Conservation (phyloP, 768 basidiomycete genomes). For the Gautieria morchelliformis region DNA sequence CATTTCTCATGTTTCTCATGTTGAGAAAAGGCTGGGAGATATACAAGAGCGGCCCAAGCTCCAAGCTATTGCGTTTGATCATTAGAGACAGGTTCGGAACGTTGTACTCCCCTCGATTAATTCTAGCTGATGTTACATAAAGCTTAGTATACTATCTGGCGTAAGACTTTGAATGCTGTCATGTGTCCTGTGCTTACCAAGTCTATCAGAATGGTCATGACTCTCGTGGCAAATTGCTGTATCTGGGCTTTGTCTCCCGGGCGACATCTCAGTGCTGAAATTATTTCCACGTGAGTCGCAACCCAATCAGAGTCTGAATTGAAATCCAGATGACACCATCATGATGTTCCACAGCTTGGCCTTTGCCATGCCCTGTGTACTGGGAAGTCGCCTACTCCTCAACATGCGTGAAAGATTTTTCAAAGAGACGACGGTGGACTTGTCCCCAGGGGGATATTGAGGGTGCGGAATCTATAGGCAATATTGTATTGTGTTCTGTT, state of each 20-base stretch:
- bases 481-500: too few relatives aligned
- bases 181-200: neutral
- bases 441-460: too few relatives aligned
- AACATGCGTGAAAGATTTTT: slow-evolving; percentile 32
- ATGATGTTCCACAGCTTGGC: slow-evolving; percentile 18
- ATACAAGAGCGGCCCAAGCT: slow-evolving; percentile 13
- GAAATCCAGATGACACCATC: neutral
- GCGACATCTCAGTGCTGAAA: neutral
- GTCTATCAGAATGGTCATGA: neutral
- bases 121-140: neutral
- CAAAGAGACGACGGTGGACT: too few relatives aligned
- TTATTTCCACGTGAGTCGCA: neutral
- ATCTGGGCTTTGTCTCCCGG: neutral
- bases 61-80: neutral
- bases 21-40: slow-evolving; percentile 38
- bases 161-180: neutral
- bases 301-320: too few relatives aligned
- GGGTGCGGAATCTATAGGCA: too few relatives aligned
- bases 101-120: neutral
- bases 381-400: slow-evolving; percentile 45
- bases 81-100: neutral
- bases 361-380: slow-evolving; percentile 46
- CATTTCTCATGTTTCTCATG: too few relatives aligned
- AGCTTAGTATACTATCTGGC: neutral
- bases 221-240: neutral